Evolutionary conservation across 108 stramenopile genomes (phyloP).

Genomic region (Licmophora abbreviata): DNA sequence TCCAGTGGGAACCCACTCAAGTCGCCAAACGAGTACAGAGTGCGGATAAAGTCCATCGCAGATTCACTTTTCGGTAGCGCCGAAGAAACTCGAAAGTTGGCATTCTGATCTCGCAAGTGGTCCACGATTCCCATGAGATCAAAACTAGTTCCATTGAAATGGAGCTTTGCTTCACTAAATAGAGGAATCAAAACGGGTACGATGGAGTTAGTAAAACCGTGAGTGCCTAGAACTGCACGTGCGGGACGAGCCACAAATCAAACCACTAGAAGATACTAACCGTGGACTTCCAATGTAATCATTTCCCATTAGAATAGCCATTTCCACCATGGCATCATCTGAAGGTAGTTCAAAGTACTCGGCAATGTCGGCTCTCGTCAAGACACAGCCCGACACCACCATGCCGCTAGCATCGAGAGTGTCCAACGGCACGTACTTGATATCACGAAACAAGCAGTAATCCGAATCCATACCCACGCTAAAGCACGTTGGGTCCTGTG

Average conservation of each 20-base stretch:
- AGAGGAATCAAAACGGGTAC: no score
- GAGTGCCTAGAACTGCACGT: no score
- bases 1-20: slow-evolving; percentile 18
- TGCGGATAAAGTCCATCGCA: slow-evolving; percentile 31
- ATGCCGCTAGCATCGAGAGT: slow-evolving; percentile 7
- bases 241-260: no score
- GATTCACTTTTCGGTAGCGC: neutral
- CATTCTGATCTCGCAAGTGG: neutral
- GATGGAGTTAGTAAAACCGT: no score
- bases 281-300: no score
- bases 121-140: neutral
- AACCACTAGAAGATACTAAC: no score
- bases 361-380: slow-evolving; percentile 24
- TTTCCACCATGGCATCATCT: slow-evolving; percentile 38
- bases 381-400: slow-evolving; percentile 6
- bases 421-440: slow-evolving; percentile 42
- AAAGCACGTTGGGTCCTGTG: slow-evolving; percentile 23
- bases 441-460: slow-evolving; percentile 47
- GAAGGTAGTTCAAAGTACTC: slow-evolving; percentile 23
- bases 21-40: slow-evolving; percentile 30
- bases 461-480: slow-evolving; percentile 54
- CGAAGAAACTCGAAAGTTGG: neutral
- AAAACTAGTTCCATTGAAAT: neutral
- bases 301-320: slow-evolving; percentile 59
- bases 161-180: no score